phyloP scores from a whole-genome alignment of 176 grass and related monocot species.

The Dendrocalamus sinicus region DNA sequence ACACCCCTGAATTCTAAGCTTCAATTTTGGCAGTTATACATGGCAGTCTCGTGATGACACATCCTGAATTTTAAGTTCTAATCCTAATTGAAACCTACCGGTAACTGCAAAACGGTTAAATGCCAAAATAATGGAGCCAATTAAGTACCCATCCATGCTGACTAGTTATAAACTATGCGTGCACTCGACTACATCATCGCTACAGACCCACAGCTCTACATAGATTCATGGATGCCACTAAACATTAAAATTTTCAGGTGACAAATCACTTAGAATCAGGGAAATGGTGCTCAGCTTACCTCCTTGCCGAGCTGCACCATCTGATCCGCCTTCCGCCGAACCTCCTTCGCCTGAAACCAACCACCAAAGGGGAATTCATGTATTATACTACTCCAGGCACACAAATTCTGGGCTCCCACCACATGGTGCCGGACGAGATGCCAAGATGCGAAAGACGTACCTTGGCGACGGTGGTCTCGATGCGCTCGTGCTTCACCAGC shows the following conservation, averaged over 20 bases:
- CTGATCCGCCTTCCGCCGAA: constrained; percentile 84
- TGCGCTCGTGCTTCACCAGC: constrained; percentile 98
- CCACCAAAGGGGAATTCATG: background rate
- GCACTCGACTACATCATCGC: background rate
- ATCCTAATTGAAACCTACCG: background rate
- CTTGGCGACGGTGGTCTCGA: constrained; percentile 90
- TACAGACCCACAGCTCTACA: background rate
- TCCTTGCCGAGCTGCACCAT: constrained; percentile 98
- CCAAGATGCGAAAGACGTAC: constrained; percentile 11
- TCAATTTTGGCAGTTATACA: background rate
- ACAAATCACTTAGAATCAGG: background rate
- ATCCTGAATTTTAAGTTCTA: background rate
- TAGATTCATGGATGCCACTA: background rate
- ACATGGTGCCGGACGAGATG: constrained; percentile 9
- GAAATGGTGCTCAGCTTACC: constrained; percentile 23
- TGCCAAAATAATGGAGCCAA: background rate
- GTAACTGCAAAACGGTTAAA: background rate
- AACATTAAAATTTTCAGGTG: background rate
- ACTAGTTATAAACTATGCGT: background rate
- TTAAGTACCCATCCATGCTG: background rate
- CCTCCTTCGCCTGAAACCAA: constrained; percentile 86
- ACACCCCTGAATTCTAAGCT: background rate
- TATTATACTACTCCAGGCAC: background rate
- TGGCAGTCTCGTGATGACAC: background rate
- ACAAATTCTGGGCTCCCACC: background rate